phyloP scores from a whole-genome alignment of 129 eudicot genomes.

The Apium graveolens region DNA sequence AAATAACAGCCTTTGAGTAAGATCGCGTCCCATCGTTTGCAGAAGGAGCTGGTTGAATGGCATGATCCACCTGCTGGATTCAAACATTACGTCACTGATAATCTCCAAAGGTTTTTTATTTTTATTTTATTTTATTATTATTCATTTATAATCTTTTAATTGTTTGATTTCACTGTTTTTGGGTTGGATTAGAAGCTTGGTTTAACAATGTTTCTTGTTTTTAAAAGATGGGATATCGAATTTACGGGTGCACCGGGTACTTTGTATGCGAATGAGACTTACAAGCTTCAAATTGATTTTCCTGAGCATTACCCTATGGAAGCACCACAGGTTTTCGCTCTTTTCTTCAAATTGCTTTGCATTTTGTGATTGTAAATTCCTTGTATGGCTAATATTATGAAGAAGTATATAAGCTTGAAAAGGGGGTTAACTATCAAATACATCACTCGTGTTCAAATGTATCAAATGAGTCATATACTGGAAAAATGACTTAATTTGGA shows the following conservation, averaged over 20 bases:
- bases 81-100: conserved; percentile 72
- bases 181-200: neutral
- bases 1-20: conserved; percentile 24
- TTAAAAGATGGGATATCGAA: conserved; percentile 71
- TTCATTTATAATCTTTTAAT: neutral
- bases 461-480: too few relatives aligned
- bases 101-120: conserved; percentile 55
- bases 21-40: conserved; percentile 40
- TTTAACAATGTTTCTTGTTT: neutral
- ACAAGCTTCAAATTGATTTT: conserved; percentile 13
- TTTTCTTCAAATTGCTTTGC: neutral
- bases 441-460: too few relatives aligned
- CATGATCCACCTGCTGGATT: conserved; percentile 49
- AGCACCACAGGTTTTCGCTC: conserved; percentile 63
- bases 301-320: conserved; percentile 41
- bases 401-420: neutral
- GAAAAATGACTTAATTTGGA: too few relatives aligned
- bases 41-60: conserved; percentile 44
- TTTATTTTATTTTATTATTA: neutral
- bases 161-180: neutral
- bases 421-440: too few relatives aligned
- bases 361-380: neutral
- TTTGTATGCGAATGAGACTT: conserved; percentile 42
- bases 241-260: conserved; percentile 81
- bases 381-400: neutral